These are phyloP conservation scores for Lentinus tigrinus DNA, from an alignment of 768 basidiomycete species.

Conservation along the genomic window DNA sequence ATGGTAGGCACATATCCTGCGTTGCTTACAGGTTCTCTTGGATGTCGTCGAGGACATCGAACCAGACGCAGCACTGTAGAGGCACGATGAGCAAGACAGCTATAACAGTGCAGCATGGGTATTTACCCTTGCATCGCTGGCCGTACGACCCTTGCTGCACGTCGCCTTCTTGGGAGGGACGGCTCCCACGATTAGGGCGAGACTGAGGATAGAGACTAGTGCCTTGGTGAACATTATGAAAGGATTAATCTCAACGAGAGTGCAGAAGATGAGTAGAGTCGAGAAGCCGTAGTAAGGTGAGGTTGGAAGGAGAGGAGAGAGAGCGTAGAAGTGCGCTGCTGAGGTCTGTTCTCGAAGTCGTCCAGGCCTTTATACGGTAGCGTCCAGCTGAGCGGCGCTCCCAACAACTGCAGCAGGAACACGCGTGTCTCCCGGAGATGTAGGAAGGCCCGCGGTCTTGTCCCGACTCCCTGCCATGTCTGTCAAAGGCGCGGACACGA, in stretches of 20 bases:
- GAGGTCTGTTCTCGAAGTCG: background rate
- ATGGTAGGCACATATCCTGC: no score
- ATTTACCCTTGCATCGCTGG: constrained; percentile 5
- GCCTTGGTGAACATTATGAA: constrained; percentile 9
- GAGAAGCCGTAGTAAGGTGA: background rate
- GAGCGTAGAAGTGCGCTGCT: background rate
- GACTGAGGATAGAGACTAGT: constrained; percentile 4
- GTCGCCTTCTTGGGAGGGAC: constrained; percentile 4
- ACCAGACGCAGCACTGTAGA: constrained; percentile 16
- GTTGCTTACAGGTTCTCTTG: constrained; percentile 32
- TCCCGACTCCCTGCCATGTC: background rate
- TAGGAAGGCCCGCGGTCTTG: background rate
- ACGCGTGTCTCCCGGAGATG: no score
- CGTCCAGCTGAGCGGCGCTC: no score
- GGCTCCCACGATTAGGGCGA: constrained; percentile 2
- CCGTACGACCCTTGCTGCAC: constrained; percentile 16
- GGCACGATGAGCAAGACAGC: background rate
- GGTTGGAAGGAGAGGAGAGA: background rate
- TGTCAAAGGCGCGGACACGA: background rate
- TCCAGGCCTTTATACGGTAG: background rate
- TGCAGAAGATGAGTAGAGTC: background rate
- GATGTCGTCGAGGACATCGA: constrained; percentile 40
- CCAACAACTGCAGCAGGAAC: no score
- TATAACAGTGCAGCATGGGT: background rate
- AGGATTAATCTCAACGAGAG: background rate